Evolutionary conservation across 2,329 filamentous ascomycete species (phyloP), one percentile per base, ranked within the genome.

Genomic region (Biscogniauxia sp.): DNA sequence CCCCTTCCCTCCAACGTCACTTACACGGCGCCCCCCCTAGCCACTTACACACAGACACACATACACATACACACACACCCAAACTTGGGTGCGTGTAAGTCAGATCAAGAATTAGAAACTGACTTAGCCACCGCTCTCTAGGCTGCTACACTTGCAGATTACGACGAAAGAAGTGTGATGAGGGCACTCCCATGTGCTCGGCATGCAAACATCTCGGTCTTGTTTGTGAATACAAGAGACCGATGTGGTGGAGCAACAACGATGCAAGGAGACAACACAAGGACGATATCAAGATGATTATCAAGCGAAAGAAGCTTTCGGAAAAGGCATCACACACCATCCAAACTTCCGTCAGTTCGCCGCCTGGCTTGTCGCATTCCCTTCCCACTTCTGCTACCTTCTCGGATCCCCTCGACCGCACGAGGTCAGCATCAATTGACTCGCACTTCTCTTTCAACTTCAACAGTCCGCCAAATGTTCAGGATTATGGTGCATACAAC

Each of bases 171-270:
- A 89, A 89, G 81, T 89, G 86, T 77, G 86, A 89, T 71, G 86
- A 89, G 75, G 85, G 84, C 64, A 78, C 80, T 45, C 84, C 85
- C 57, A 78, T 81, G 70, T 89, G 86, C 80, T 83, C 84, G 17
- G 86, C 86, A 63, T 89, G 86, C 82, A 87, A 85, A 69, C 83
- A 87, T 72, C 88, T 99, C 59, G 90, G 91, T 57, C 84, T 99
- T 60, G 83, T 84, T 71, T 99, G 95, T 80, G 93, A 98, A 81
- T 99, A 98, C 81, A 97, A 96, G 83, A 84, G 93, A 73, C 95
- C 95, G 45, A 87, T 91, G 79, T 99, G 95, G 95, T 99, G 95
- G 95, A 91, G 89, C 78, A 97, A 95, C 82, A 90, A 91, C 72
- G 93, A 97, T 65, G 87, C 90, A 72, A 85, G 95, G 68, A 87